Percentiles rank a stretch among this genome's conserved stretches.
These are phyloP conservation scores for Euphrasia arctica DNA, from an alignment of 305 asterid genomes.

Conservation along the genomic window DNA sequence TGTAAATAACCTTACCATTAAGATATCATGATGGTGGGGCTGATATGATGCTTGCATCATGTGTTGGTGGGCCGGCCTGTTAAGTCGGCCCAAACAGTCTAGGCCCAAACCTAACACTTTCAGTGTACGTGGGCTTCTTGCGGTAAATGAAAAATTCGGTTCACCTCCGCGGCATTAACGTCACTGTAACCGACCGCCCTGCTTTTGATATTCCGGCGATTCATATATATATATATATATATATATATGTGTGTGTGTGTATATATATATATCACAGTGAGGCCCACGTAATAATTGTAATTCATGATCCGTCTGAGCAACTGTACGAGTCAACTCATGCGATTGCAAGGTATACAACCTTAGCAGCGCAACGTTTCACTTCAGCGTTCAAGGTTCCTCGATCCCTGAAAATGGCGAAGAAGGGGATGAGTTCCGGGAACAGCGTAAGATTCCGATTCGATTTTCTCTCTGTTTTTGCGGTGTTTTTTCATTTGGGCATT, in stretches of 20 bases:
- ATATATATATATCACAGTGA: no score
- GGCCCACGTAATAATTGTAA: neutral
- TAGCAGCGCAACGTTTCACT: slow-evolving; percentile 12
- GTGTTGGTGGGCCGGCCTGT: slow-evolving; percentile 1
- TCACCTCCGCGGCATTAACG: neutral
- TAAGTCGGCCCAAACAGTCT: no score
- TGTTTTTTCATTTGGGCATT: neutral
- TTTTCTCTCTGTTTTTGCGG: neutral
- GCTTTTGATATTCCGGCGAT: neutral
- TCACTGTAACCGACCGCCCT: neutral
- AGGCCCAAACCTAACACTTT: no score
- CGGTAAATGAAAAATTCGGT: neutral
- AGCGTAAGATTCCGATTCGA: slow-evolving; percentile 7
- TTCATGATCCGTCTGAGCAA: neutral
- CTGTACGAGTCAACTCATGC: slow-evolving; percentile 23
- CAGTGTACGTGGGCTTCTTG: neutral
- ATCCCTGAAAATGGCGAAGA: slow-evolving; percentile 15
- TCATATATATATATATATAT: neutral
- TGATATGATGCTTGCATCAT: slow-evolving; percentile 27
- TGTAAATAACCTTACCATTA: no score
- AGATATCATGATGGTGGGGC: no score
- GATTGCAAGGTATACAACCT: slow-evolving; percentile 23
- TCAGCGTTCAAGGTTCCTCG: slow-evolving; percentile 9
- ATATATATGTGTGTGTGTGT: neutral
- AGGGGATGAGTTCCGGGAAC: slow-evolving; percentile 1